These are phyloP conservation scores for Ephemerocybe angulata DNA, from an alignment of 768 basidiomycete genomes.

Conservation along the genomic window DNA sequence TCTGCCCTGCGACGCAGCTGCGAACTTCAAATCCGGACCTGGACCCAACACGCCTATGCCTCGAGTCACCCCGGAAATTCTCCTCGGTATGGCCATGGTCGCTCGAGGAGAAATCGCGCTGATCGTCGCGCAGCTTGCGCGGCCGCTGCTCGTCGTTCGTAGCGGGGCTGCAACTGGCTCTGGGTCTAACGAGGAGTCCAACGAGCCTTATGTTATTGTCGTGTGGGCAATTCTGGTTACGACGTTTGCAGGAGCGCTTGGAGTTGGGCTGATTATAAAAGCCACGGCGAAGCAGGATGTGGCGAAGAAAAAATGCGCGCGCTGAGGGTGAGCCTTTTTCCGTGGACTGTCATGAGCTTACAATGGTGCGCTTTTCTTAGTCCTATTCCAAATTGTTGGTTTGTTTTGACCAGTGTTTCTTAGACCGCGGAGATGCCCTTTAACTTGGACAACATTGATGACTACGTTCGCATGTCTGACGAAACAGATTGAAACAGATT, in stretches of 20 bases:
- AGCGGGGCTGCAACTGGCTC: not conserved
- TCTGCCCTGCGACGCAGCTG: not conserved
- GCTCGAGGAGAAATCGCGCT: constrained; percentile 69
- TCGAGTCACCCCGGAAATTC: constrained; percentile 26
- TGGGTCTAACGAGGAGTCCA: constrained; percentile 6
- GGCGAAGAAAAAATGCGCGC: too few species aligned
- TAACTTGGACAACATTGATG: too few species aligned
- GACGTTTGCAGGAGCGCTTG: constrained; percentile 47
- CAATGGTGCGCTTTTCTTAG: too few species aligned
- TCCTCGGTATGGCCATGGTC: constrained; percentile 59
- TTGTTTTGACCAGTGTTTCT: too few species aligned
- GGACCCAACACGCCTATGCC: constrained; percentile 13
- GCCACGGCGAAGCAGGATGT: constrained; percentile 11
- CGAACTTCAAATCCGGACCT: not conserved
- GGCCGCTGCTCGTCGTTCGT: constrained; percentile 24
- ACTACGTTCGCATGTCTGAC: too few species aligned
- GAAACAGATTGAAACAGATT: too few species aligned
- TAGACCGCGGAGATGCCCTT: too few species aligned
- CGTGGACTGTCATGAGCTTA: too few species aligned
- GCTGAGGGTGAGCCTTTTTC: too few species aligned
- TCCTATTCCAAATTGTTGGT: too few species aligned
- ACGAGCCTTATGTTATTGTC: constrained; percentile 50
- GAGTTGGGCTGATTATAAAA: constrained; percentile 24
- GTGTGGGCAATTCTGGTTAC: constrained; percentile 56
- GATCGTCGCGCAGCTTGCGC: constrained; percentile 49